Evolutionary conservation across 2,329 filamentous ascomycete genomes (phyloP), one percentile per base, ranked within the genome.

Genomic region (Podosphaera aphanis): DNA sequence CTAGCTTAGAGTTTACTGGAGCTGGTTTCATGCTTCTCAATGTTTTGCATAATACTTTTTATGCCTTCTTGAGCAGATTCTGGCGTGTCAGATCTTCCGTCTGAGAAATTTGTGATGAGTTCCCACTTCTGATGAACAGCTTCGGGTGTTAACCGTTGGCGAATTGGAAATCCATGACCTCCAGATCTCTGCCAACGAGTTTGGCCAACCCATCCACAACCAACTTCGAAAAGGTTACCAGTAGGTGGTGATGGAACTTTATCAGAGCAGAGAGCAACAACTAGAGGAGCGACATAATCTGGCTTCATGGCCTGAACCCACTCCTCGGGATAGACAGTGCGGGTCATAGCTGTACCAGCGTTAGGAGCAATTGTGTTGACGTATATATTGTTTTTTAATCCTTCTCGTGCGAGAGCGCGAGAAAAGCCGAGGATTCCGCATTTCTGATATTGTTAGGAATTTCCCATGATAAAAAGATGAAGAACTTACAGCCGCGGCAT

Each of bases 301-400:
- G 90, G 90, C 77, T 95, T 98, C 72, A 98, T 93, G 40, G 90
- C 88, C 68, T 95, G 86, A 16, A 98, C 86, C 67, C 95, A 77
- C 68, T 98, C 90, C 65, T 93, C 85, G 25, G 90, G 90, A 70
- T 98, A 74, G 61, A 98, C 83, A 44, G 83, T 88, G 54, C 78
- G 74, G 47, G 90, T 98, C 83, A 98, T 90, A 60, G 79, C 77
- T 39, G 90, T 98, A 56, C 90, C 90, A 35, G 90, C 90, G 59
- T 95, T 98, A 55, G 90, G 90, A 20, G 90, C 90, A 58, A 98
- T 94, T 48, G 86, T 93, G 72, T 98, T 98, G 63, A 93, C 83
- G 57, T 77, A 85, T 63, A 98, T 95, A 70, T 94, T 93, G 71
- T 98, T 85, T 70, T 95, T 95, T 59, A 74, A 73, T 56, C 90